A percentile compares a stretch with the other conserved stretches of the same genome.
These are phyloP conservation scores for Cladophialophora carrionii DNA, from an alignment of 2,329 filamentous ascomycete genomes.

Conservation along the genomic window DNA sequence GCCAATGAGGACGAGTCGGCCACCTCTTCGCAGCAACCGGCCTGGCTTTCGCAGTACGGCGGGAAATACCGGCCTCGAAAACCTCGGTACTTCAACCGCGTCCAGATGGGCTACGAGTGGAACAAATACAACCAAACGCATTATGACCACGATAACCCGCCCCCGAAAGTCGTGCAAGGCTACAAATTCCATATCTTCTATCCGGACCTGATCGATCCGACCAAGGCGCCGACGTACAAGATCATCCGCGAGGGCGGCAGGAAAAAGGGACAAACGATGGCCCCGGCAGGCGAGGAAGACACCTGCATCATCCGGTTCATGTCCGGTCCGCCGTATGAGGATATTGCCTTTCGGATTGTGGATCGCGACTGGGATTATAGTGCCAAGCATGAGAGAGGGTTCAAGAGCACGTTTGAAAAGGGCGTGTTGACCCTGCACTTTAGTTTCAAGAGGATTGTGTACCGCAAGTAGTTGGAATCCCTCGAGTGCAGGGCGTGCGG, in stretches of 20 bases:
- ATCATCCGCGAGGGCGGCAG: constrained; percentile 93
- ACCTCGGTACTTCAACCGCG: constrained; percentile 94
- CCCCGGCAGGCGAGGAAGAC: constrained; percentile 91
- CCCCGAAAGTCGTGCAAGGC: constrained; percentile 95
- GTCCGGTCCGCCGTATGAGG: constrained; percentile 92
- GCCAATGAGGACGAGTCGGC: constrained; percentile 69
- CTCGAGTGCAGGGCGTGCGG: too few relatives aligned
- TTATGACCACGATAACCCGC: constrained; percentile 97
- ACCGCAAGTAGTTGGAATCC: constrained; percentile 48
- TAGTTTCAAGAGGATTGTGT: constrained; percentile 88
- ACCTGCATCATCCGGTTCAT: constrained; percentile 96
- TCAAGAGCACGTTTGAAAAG: constrained; percentile 97
- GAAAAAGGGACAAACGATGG: constrained; percentile 86
- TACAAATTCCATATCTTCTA: constrained; percentile 99
- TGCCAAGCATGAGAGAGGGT: constrained; percentile 89
- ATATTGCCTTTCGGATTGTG: constrained; percentile 94
- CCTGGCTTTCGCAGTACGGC: constrained; percentile 55
- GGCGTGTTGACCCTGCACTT: constrained; percentile 96
- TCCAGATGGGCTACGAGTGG: constrained; percentile 99
- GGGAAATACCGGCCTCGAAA: constrained; percentile 86
- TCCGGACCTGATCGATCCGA: constrained; percentile 92
- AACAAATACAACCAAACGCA: constrained; percentile 99
- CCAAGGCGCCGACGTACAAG: constrained; percentile 90
- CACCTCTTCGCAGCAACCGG: constrained; percentile 53
- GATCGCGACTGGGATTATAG: constrained; percentile 99